A percentile compares a stretch with the other conserved stretches of the same genome.
phyloP scores from a whole-genome alignment of 1,284 basidiomycete species.

The Retiboletus flavoniger region DNA sequence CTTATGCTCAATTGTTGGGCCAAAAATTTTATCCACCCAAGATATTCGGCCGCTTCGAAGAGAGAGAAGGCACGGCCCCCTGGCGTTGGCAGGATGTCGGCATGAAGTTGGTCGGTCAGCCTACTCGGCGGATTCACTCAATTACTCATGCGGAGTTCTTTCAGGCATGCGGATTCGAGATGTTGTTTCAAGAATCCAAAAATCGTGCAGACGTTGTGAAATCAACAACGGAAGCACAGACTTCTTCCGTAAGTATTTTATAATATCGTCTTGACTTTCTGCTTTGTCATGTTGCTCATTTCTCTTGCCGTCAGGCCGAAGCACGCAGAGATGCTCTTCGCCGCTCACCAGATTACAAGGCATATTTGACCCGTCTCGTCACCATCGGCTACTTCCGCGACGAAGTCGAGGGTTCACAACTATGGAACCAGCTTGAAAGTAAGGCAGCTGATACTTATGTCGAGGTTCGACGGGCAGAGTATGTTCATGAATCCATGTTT shows the following conservation, averaged over 20 bases:
- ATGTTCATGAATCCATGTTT: slow-evolving; percentile 29
- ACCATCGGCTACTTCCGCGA: slow-evolving; percentile 72
- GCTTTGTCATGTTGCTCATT: neutral
- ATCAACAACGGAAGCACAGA: slow-evolving; percentile 38
- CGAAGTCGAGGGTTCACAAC: slow-evolving; percentile 72
- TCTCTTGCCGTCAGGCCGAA: slow-evolving; percentile 42
- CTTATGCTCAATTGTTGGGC: slow-evolving; percentile 88
- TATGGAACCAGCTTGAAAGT: slow-evolving; percentile 72
- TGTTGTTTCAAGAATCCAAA: slow-evolving; percentile 84
- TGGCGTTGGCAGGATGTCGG: slow-evolving; percentile 81
- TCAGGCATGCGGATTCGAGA: slow-evolving; percentile 92
- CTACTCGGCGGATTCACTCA: neutral
- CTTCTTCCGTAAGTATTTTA: slow-evolving; percentile 47
- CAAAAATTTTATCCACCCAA: slow-evolving; percentile 93
- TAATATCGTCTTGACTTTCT: neutral
- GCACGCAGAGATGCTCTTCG: slow-evolving; percentile 66
- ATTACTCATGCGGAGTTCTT: neutral
- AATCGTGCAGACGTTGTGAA: slow-evolving; percentile 41
- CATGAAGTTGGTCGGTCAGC: slow-evolving; percentile 74
- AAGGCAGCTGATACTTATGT: slow-evolving; percentile 69
- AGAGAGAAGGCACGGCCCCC: slow-evolving; percentile 59
- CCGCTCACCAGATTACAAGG: slow-evolving; percentile 60
- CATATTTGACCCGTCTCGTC: slow-evolving; percentile 66
- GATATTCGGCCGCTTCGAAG: slow-evolving; percentile 77
- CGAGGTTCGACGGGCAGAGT: slow-evolving; percentile 66